Base-by-base conservation (phyloP, 768 basidiomycete genomes). In the Xerocomellus dryophilus region DNA sequence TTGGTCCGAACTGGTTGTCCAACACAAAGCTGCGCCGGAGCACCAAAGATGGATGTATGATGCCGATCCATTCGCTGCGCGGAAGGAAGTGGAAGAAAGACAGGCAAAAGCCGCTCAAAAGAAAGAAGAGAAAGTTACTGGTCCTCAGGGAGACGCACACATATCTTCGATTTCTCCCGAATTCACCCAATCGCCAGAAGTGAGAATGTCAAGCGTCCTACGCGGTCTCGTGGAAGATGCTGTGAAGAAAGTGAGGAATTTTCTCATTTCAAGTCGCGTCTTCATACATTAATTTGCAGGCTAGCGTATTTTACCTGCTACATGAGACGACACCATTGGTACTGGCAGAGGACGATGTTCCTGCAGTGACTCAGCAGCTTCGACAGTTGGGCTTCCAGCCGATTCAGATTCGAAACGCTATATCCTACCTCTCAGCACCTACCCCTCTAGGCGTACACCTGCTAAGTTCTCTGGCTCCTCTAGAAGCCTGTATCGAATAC, bases 31-130 rank as follows among this genome's bases (percentile, higher is more conserved):
- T 17, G 76, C 78, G 4, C 83, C 85, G 1, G 78, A 83, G 3
- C 88, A 93, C 66, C 78, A 82, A 65, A 80, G 78, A 47, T 95
- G 93, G 93, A 88, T 91, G 82, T 96, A 89, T 61, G 79, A 83
- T n/a, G 74, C 84, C 7, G 92, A 96, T 74, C 93, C 93, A 2
- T 96, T 94, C 63, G 78, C 80, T 17, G 90, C 90, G 7, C 78
- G 78, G 53, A 82, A 81, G 58, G 76, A 78, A 51, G 87, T 91
- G 2, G 79, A 83, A 14, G 79, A 82, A 41, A 76, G 88, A 34
- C 89, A 90, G 65, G 76, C 70, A 25, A 84, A 82, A 56, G 76
- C 78, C 29, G 68, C 77, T 18, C 71, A 78, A 67, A 80, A 73
- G 71, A 73, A 75, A 64, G 68, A 77, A 65, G 66, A 68, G 65